Percentiles rank a stretch among this genome's conserved stretches.
Evolutionary conservation across 2,329 filamentous ascomycete species (phyloP).

Genomic region (Fusarium annulatum): DNA sequence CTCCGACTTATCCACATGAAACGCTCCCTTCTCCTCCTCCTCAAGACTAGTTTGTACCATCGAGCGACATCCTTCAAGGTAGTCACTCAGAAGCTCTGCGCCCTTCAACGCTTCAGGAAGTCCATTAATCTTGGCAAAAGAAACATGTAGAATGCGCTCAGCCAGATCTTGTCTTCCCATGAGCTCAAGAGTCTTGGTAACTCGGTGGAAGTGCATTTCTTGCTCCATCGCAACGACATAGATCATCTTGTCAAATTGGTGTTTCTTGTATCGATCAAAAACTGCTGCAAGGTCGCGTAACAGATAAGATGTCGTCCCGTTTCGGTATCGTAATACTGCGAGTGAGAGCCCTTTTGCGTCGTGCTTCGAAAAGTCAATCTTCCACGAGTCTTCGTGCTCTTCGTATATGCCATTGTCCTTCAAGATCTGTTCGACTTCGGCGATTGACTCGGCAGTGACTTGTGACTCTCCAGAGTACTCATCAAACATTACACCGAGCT

Average conservation of each 20-base stretch:
- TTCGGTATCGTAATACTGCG: conserved; percentile 72
- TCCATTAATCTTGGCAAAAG: conserved; percentile 65
- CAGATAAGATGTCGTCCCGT: conserved; percentile 59
- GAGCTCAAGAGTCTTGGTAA: conserved; percentile 68
- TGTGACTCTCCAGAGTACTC: conserved; percentile 76
- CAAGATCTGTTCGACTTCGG: conserved; percentile 67
- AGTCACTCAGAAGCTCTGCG: conserved; percentile 35
- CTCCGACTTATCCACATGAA: conserved; percentile 21
- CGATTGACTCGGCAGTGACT: conserved; percentile 62
- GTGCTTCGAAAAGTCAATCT: conserved; percentile 77
- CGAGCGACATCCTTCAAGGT: conserved; percentile 23
- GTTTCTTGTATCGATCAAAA: conserved; percentile 68
- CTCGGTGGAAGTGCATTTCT: conserved; percentile 76
- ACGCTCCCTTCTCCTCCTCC: conserved; percentile 13
- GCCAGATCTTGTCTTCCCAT: conserved; percentile 50
- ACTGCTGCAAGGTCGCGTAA: conserved; percentile 79
- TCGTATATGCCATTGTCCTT: conserved; percentile 70
- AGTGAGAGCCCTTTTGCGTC: conserved; percentile 78
- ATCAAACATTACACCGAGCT: conserved; percentile 67
- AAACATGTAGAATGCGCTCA: conserved; percentile 51
- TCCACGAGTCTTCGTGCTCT: conserved; percentile 72
- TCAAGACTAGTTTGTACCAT: conserved; percentile 3
- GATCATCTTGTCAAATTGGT: conserved; percentile 80
- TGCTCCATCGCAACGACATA: conserved; percentile 80
- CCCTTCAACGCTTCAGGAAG: conserved; percentile 30